A percentile compares a stretch with the other conserved stretches of the same genome.
These are phyloP conservation scores for Arachnomyces sp. DNA, from an alignment of 2,329 filamentous ascomycete genomes.

Conservation along the genomic window DNA sequence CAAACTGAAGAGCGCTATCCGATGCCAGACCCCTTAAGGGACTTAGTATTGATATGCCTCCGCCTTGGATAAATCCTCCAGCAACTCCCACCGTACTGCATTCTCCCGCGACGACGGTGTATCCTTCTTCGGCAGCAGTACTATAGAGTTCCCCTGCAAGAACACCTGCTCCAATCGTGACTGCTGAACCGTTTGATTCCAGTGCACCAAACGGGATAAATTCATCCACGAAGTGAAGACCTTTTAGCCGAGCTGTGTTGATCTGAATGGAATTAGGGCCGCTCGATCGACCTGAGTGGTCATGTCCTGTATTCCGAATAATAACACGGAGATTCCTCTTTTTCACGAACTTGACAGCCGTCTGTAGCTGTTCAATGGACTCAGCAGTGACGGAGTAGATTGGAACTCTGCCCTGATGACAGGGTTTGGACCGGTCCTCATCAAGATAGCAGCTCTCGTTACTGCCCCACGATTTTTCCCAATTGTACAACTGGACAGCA, in stretches of 20 bases:
- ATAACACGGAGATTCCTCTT: slow-evolving; percentile 26
- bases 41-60: slow-evolving; percentile 28
- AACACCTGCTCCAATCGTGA: slow-evolving; percentile 7
- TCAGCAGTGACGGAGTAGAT: slow-evolving; percentile 28
- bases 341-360: slow-evolving; percentile 29
- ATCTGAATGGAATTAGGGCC: slow-evolving; percentile 30
- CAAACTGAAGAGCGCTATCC: slow-evolving; percentile 47
- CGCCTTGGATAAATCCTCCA: slow-evolving; percentile 20
- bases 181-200: slow-evolving; percentile 2
- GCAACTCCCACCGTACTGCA: no score
- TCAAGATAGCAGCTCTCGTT: slow-evolving; percentile 4
- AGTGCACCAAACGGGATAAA: slow-evolving; percentile 10
- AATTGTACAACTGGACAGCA: slow-evolving; percentile 1
- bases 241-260: slow-evolving; percentile 26
- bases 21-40: slow-evolving; percentile 48
- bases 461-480: neutral
- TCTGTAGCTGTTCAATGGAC: slow-evolving; percentile 24
- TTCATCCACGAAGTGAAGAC: slow-evolving; percentile 18
- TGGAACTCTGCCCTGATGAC: slow-evolving; percentile 28
- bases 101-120: no score
- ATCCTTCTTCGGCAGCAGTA: no score
- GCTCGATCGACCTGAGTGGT: slow-evolving; percentile 27
- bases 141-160: neutral
- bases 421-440: slow-evolving; percentile 8
- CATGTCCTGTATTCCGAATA: slow-evolving; percentile 33